Percentiles rank a stretch among this genome's conserved stretches.
phyloP scores from a whole-genome alignment of 345 rosid genomes.

The Eucalyptus curtisii region DNA sequence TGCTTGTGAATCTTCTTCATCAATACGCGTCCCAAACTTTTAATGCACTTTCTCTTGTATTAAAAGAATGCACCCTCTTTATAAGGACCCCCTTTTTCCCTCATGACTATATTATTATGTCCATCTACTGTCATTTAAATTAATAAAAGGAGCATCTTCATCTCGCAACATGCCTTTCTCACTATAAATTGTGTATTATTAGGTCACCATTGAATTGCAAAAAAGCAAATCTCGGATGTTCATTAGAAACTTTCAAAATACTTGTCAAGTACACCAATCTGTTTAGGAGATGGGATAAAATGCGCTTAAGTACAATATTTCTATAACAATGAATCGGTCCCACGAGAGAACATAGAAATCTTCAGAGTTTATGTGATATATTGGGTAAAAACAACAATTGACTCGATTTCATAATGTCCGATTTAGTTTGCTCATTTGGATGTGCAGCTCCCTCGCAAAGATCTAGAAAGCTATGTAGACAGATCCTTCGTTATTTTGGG shows the following conservation, averaged over 20 bases:
- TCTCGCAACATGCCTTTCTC: background rate
- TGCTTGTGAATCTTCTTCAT: background rate
- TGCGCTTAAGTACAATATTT: background rate
- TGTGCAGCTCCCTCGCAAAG: background rate
- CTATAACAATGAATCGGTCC: background rate
- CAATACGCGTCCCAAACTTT: background rate
- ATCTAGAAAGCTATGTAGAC: background rate
- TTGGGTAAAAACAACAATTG: background rate
- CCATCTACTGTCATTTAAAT: background rate
- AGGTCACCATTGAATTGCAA: background rate
- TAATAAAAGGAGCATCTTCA: background rate
- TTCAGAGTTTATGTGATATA: background rate
- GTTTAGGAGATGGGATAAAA: background rate
- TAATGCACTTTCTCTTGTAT: background rate
- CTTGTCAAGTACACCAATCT: background rate
- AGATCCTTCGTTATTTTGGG: background rate
- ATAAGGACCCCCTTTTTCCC: background rate
- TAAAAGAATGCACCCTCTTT: background rate
- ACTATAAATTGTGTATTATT: background rate
- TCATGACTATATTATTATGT: background rate
- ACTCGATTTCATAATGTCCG: background rate
- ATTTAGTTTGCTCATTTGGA: background rate
- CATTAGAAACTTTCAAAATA: background rate
- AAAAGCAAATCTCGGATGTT: background rate
- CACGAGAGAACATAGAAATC: background rate